These are phyloP conservation scores for Pseudognaphalium luteoalbum DNA, from an alignment of 129 eudicot species.

Conservation along the genomic window DNA sequence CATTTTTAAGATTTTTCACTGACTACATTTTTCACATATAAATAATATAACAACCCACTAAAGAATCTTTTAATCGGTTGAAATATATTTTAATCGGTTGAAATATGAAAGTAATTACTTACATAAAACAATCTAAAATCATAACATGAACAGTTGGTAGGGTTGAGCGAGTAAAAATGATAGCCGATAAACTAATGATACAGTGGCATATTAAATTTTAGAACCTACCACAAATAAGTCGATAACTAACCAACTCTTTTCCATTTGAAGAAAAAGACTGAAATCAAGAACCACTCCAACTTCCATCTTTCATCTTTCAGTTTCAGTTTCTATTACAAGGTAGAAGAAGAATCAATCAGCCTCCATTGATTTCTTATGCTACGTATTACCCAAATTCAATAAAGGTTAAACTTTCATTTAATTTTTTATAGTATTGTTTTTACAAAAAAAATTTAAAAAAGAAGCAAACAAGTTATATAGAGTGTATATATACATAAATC, in stretches of 20 bases:
- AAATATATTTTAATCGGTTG: no score
- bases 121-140: no score
- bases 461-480: neutral
- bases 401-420: neutral
- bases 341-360: neutral
- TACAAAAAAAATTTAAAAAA: neutral
- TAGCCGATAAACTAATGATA: no score
- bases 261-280: conserved; percentile 11
- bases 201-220: no score
- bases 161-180: no score
- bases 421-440: neutral
- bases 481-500: no score
- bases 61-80: no score
- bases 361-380: neutral
- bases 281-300: neutral
- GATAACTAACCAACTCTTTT: neutral
- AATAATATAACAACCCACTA: no score
- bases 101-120: no score
- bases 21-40: no score
- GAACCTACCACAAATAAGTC: neutral
- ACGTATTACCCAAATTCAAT: neutral
- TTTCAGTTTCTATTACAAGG: neutral
- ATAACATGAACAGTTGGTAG: no score
- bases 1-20: no score
- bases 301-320: neutral